Base-by-base conservation (phyloP, 1,284 basidiomycete genomes). In the Leccinum huronense region DNA sequence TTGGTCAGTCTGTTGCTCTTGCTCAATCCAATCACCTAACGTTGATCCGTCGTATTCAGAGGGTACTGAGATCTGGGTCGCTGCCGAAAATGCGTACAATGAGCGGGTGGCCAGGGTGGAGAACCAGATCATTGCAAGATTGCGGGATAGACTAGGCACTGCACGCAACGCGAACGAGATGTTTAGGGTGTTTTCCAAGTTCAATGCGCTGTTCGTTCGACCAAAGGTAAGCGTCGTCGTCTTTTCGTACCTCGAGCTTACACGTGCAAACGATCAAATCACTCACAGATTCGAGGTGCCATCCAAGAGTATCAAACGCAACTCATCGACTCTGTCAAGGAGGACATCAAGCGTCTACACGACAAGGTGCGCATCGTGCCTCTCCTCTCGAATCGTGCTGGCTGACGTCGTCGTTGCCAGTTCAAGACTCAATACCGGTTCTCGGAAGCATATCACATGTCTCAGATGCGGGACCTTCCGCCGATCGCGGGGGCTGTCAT, bases 101-200 rank as follows among this genome's bases (percentile, higher is more conserved):
- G 97, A 98, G 76, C 90, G 96, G 14, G 95, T 99, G 7, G 92
- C 97, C 1, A 85, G 96, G 10, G 97, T 99, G 42, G 97, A 99
- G 80, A 98, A 97, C 79, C 96, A 6, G 45, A 48, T 48, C 45
- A 48, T 48, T 48, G 45, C 45, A 48, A 84, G 94, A 30, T 79
- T 99, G 60, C 85, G 96, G 40, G 95, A 98, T 76, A 84, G 94
- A 64, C 84, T 99, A 23, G 97, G 94, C 19, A 97, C 94, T 11
- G 97, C 97, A 33, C 84, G 94, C 59, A 98, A 97, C 73, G 97
- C 97, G 2, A 97, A 97, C 73, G 97, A 98, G 80, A 99, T 99
- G 96, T 98, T 99, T 79, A 86, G 97, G 60, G 97, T 98, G 57
- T 97, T 99, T 78, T 97, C 94, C 4, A 97, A 97, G 78, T 99